Evolutionary conservation across 2,329 filamentous ascomycete genomes (phyloP), one percentile per base, ranked within the genome.

Genomic region (Aspergillus ochraceus): DNA sequence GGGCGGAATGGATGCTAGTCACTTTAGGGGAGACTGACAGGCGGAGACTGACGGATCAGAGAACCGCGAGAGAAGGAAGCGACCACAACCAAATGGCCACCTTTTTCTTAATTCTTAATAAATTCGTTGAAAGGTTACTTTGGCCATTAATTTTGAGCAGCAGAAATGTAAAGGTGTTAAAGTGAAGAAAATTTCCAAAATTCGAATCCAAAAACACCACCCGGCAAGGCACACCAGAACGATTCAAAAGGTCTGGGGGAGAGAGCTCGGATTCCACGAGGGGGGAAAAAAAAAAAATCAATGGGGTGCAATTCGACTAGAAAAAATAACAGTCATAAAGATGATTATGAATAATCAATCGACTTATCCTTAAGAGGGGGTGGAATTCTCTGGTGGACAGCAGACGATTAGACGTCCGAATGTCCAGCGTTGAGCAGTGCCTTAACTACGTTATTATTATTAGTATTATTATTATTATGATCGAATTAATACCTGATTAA

Each of bases 11-110:
- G 64, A 60, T 57, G 54, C 58, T 65, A 56, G 47, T 54, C 52
- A 51, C 58, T 60, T 63, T 63, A 64, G 58, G 62, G 60, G 59
- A 65, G 61, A 61, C 60, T 66, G 65, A 64, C 64, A 65, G 63
- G 65, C 65, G 61, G 65, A 65, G 65, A 61, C 61, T 62, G 58
- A 61, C 64, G 64, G 63, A 62, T 62, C 62, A 64, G 51, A 60
- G 56, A 62, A 62, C 60, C n/a, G 42, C 42, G 42, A 46, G 32
- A 36, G 45, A 47, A 20, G 62, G 58, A 59, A 63, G 60, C 59
- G 60, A 57, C 45, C 45, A 47, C 45, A 57, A 22, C 45, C 45
- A 47, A 47, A 20, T 47, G 45, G 19, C 22, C 45, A 47, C 45
- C 45, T 24, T 19, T 47, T 24, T 12, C 24, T 24, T 24, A 6